phyloP scores from a whole-genome alignment of 345 rosid species.

The Pistacia atlantica region DNA sequence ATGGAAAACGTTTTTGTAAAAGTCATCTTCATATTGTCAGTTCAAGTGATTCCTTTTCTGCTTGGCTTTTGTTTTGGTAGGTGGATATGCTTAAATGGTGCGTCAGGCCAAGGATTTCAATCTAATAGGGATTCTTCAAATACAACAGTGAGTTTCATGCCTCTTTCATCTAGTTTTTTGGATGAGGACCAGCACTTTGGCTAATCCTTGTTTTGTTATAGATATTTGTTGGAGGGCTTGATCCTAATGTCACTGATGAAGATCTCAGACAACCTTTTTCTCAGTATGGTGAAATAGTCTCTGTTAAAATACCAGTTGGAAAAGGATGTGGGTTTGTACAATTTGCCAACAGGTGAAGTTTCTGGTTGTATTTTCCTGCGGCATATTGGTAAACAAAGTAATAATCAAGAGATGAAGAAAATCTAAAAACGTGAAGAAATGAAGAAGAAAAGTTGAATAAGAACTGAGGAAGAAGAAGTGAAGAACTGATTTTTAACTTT shows the following conservation, averaged over 20 bases:
- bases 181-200: constrained; percentile 18
- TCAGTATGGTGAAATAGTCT: constrained; percentile 80
- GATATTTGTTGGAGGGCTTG: constrained; percentile 99
- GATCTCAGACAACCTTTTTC: constrained; percentile 83
- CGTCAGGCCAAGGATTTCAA: constrained; percentile 48
- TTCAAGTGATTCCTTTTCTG: background rate
- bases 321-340: constrained; percentile 98
- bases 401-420: too few species aligned
- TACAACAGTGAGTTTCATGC: constrained; percentile 69
- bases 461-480: too few species aligned
- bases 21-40: constrained; percentile 1
- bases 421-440: too few species aligned
- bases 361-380: constrained; percentile 6
- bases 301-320: constrained; percentile 85
- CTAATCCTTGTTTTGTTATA: constrained; percentile 38
- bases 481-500: too few species aligned
- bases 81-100: constrained; percentile 75
- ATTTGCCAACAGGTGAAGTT: constrained; percentile 71
- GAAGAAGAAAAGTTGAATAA: too few species aligned
- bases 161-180: constrained; percentile 21
- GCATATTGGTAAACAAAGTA: background rate
- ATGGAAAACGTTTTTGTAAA: background rate
- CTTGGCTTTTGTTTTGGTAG: constrained; percentile 25
- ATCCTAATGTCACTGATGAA: constrained; percentile 80
- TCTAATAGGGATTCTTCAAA: constrained; percentile 74